phyloP scores from a whole-genome alignment of 352 stramenopile genomes.

The Phytophthora hybrid region DNA sequence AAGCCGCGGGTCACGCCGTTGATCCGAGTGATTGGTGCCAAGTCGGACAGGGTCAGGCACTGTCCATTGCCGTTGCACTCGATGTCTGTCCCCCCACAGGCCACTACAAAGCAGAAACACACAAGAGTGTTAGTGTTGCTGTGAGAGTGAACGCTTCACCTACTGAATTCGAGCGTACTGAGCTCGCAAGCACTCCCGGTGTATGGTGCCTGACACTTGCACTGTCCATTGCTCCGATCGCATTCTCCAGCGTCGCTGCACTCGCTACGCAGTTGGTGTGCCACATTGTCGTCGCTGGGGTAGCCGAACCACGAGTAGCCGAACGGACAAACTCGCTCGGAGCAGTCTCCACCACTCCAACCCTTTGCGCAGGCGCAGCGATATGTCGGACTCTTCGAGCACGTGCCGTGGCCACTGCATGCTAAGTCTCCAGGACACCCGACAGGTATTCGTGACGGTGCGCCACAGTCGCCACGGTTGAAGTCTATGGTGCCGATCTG shows the following conservation, averaged over 20 bases:
- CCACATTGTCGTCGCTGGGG: constrained; percentile 58
- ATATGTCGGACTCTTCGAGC: constrained; percentile 59
- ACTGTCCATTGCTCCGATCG: constrained; percentile 72
- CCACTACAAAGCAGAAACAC: constrained; percentile 49
- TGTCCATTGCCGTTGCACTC: constrained; percentile 82
- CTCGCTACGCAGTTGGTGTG: constrained; percentile 58
- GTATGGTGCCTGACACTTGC: constrained; percentile 79
- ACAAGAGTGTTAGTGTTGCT: constrained; percentile 5
- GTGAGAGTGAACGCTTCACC: no score
- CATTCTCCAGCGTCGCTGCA: constrained; percentile 75
- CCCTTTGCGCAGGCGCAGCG: constrained; percentile 75
- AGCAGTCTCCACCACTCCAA: constrained; percentile 84
- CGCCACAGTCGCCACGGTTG: constrained; percentile 75
- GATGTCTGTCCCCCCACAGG: constrained; percentile 43
- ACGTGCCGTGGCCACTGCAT: constrained; percentile 84
- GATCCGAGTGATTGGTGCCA: constrained; percentile 61
- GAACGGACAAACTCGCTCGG: constrained; percentile 66
- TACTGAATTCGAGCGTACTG: constrained; percentile 47
- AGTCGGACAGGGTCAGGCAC: constrained; percentile 74
- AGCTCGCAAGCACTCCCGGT: constrained; percentile 71
- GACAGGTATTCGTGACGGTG: constrained; percentile 61
- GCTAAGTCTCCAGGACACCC: constrained; percentile 72
- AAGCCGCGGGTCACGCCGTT: constrained; percentile 65
- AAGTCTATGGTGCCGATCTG: constrained; percentile 50
- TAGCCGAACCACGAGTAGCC: constrained; percentile 76